Base-by-base conservation (phyloP, 1,284 basidiomycete species). In the Microbotryum saponariae region DNA sequence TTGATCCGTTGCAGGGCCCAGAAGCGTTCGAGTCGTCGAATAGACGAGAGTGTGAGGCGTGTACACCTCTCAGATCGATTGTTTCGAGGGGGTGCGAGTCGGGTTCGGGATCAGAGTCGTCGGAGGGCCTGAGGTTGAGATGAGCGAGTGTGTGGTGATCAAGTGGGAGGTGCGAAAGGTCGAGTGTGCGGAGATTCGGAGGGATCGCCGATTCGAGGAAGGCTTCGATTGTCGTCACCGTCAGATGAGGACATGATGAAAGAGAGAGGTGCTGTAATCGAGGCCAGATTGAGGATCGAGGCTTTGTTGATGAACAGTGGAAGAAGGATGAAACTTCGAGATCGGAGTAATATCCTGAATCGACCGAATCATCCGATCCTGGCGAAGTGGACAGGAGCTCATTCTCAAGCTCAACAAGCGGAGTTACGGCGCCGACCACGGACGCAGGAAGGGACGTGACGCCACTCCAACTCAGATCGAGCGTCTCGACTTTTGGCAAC, bases 381-480 rank as follows among this genome's bases (percentile, higher is more conserved):
- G 37, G 37, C 37, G 16, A 42, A 42, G 37, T 42, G 37, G 37
- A 42, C 37, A 42, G 1, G 37, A 42, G 37, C 37, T 42, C 37
- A 42, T 42, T 0, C 37, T 42, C 37, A 3, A 9, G 12, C 16
- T 4, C 9, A 21, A 61, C 46, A 1, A 23, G 9, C 4, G 54
- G 51, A 12, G 52, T 14, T 16, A 31, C 46, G 8, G 9, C 3
- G 4, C 31, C n/a, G 27, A 57, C 45, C 3, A 51, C 42, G n/a
- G 48, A 29, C 9, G 60, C 16, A 27, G 54, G 60, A 18, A 61
- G 55, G 18, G 46, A 16, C 0, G 51, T 18, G 25, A 58, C n/a
- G 16, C 49, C 44, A 23, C 55, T 48, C 55, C 55, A 61, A 33
- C 54, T 58, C 9, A 61, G 51, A 51, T 61, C 60, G 54, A 61